Base-by-base conservation (phyloP, 1,284 basidiomycete genomes). In the Mycosarcoma mackinlayi region DNA sequence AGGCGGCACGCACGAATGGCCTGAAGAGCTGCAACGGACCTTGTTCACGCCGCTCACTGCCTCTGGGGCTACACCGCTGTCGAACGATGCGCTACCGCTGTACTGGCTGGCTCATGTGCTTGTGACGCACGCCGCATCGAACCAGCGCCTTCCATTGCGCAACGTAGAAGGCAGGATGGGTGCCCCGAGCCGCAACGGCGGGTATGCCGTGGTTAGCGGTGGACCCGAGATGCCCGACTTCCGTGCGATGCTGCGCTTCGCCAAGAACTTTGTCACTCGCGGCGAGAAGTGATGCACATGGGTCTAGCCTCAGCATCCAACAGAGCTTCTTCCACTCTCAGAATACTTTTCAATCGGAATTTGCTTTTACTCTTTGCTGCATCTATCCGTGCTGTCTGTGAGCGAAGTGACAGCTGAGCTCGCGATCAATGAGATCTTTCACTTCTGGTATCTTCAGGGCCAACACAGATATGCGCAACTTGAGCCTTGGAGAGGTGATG, bases 21-120 rank as follows among this genome's bases (percentile, higher is more conserved):
- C 63, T 1, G 49, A 59, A 18, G 48, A 52, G 48, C 38, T 56
- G 35, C 63, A 57, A 25, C 42, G 53, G 33, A 57, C 63, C 13
- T 44, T 73, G n/a, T 77, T 76, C 34, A 73, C 73, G 18, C 63
- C 67, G 6, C 65, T 70, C 18, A 78, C 76, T 1, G 75, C 76
- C 1, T 77, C 75, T 6, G 76, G 76, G 8, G 76, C 73, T 4
- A 75, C 66, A n/a, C 61, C 76, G 27, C 62, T 78, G 10, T 72
- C 68, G 31, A 69, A 78, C 52, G 76, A 78, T 39, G 76, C 76
- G 6, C 48, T 78, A 48, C 76, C 76, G 6, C 54, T 78, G 49
- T 78, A 75, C 48, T 78, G 76, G 76, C 68, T 78, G 7, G 54
- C 63, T 1, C 73, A 78, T 27, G 76, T 78, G 25, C 63, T 78